A percentile compares a stretch with the other conserved stretches of the same genome.
Conservation (phyloP, 495 filamentous ascomycete genomes). For the Hypoxylon rickii region DNA sequence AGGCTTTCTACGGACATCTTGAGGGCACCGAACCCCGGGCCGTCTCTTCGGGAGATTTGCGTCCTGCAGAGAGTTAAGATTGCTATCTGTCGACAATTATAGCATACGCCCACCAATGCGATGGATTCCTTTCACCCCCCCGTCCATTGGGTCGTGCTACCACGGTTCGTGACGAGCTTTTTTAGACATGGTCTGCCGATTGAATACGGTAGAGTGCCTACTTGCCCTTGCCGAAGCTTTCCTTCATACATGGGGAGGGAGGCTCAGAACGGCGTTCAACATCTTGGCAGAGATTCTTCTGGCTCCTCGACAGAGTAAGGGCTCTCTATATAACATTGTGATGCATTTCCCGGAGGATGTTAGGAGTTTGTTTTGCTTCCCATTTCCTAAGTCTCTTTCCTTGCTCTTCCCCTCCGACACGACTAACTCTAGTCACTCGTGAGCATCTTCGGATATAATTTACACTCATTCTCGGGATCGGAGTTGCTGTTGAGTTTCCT, state of each 20-base stretch:
- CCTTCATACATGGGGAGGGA: neutral
- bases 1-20: conserved; percentile 3
- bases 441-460: neutral
- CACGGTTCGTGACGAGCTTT: neutral
- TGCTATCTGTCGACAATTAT: neutral
- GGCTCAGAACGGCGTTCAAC: conserved; percentile 23
- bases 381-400: conserved; percentile 7
- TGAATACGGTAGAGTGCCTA: conserved; percentile 10
- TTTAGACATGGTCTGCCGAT: conserved; percentile 1
- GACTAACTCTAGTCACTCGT: neutral
- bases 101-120: neutral
- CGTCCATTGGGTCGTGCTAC: neutral
- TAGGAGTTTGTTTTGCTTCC: neutral
- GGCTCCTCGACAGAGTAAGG: conserved; percentile 2
- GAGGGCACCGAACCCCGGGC: conserved; percentile 18
- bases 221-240: neutral
- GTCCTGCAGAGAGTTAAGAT: neutral
- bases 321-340: conserved; percentile 14
- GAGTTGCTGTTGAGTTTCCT: conserved; percentile 23
- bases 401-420: conserved; percentile 7
- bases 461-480: conserved; percentile 18
- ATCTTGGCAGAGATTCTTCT: conserved; percentile 9
- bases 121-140: conserved; percentile 10
- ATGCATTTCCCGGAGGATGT: neutral
- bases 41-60: conserved; percentile 1